These are phyloP conservation scores for Neoconidiobolus thromboides DNA, from an alignment of 371 early-diverging fungal genomes.

Conservation along the genomic window DNA sequence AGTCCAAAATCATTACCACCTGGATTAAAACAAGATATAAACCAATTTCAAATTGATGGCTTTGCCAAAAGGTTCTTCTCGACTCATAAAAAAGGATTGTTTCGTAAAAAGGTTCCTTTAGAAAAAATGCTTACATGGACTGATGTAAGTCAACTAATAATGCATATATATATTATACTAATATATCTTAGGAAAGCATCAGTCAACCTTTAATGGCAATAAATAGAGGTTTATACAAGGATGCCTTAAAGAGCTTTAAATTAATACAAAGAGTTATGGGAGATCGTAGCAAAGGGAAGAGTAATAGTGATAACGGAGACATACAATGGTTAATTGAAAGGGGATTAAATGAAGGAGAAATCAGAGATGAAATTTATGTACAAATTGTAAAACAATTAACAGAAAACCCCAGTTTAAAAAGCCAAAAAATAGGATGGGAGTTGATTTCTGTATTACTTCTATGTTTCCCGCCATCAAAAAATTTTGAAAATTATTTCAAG, in stretches of 20 bases:
- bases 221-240: conserved; percentile 55
- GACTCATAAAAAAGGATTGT: conserved; percentile 68
- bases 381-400: conserved; percentile 82
- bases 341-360: conserved; percentile 53
- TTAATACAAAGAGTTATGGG: conserved; percentile 70
- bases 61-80: conserved; percentile 85
- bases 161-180: background rate
- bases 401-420: conserved; percentile 39
- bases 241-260: conserved; percentile 70
- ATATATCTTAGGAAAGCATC: conserved; percentile 34
- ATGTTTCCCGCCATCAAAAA: conserved; percentile 82
- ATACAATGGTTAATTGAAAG: conserved; percentile 52
- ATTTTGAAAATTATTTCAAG: conserved; percentile 63
- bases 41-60: conserved; percentile 67
- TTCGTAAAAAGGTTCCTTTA: conserved; percentile 67
- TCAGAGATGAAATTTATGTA: conserved; percentile 87
- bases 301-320: conserved; percentile 14
- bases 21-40: conserved; percentile 48
- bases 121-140: conserved; percentile 62
- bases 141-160: background rate
- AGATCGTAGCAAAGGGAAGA: conserved; percentile 27
- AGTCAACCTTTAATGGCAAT: conserved; percentile 61
- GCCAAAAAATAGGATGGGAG: conserved; percentile 32
- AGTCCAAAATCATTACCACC: conserved; percentile 23
- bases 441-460: conserved; percentile 57